A percentile compares a stretch with the other conserved stretches of the same genome.
Evolutionary conservation across 2,329 filamentous ascomycete species (phyloP).

Genomic region (Penicillium sp.): DNA sequence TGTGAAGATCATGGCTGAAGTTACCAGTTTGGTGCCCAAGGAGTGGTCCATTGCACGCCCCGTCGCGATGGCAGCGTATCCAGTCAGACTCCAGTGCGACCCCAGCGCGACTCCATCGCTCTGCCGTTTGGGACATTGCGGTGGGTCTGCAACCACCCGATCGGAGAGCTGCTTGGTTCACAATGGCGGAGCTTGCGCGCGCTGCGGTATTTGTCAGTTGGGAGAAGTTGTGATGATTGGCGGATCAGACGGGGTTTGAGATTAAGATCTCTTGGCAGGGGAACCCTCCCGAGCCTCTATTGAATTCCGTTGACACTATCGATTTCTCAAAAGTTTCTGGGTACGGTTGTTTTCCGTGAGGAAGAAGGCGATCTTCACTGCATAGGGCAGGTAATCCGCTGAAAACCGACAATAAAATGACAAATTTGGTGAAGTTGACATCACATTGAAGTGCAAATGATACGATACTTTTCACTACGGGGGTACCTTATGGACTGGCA

Average conservation of each 20-base stretch:
- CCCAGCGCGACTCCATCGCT: neutral
- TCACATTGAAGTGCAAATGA: neutral
- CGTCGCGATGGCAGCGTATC: neutral
- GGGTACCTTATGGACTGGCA: neutral
- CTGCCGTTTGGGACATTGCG: neutral
- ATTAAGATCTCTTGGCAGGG: slow-evolving; percentile 11
- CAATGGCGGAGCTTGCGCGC: neutral
- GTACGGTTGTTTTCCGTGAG: neutral
- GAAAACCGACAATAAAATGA: neutral
- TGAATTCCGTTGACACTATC: slow-evolving; percentile 1
- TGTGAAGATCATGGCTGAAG: neutral
- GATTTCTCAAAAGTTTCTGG: neutral
- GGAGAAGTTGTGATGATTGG: neutral
- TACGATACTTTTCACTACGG: neutral
- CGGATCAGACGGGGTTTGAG: neutral
- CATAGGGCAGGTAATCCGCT: neutral
- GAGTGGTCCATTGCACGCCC: neutral
- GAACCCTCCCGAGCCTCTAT: neutral
- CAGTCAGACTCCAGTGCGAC: neutral
- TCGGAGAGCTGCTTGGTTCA: neutral
- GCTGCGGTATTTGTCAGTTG: slow-evolving; percentile 6
- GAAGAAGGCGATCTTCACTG: slow-evolving; percentile 2
- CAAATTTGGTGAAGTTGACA: neutral
- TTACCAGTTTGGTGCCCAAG: neutral
- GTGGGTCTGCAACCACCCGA: neutral